These are phyloP conservation scores for Pisolithus marmoratus DNA, from an alignment of 768 basidiomycete genomes.

Conservation along the genomic window DNA sequence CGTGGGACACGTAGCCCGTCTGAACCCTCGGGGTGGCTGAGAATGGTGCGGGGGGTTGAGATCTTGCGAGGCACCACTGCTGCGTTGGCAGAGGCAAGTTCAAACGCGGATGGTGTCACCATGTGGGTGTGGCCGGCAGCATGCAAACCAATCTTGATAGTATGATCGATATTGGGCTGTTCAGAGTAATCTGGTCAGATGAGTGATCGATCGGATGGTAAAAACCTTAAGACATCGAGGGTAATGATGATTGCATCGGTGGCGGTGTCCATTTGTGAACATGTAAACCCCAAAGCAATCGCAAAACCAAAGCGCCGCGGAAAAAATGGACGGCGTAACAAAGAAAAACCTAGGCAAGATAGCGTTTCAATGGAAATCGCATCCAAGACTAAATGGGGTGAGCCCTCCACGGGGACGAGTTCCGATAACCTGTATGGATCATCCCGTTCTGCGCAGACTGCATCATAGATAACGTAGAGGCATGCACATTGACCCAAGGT, in stretches of 20 bases:
- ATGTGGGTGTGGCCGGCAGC: constrained; percentile 60
- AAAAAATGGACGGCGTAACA: background rate
- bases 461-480: background rate
- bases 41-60: constrained; percentile 74
- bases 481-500: background rate
- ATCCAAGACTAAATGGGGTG: background rate
- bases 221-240: too few species aligned
- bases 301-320: background rate
- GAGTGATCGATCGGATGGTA: too few species aligned
- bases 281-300: too few species aligned
- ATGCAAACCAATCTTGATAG: constrained; percentile 80
- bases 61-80: constrained; percentile 27
- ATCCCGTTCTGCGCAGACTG: background rate
- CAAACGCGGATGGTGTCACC: constrained; percentile 7
- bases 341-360: background rate
- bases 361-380: background rate
- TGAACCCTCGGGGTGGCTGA: constrained; percentile 46
- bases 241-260: too few species aligned
- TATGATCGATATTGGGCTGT: constrained; percentile 61
- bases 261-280: too few species aligned
- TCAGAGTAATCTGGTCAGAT: background rate
- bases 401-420: too few species aligned
- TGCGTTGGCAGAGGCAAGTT: background rate
- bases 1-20: constrained; percentile 65
- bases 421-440: too few species aligned